Percentiles rank a stretch among this genome's conserved stretches.
Conservation (phyloP, 1,284 basidiomycete species). For the Rhodotorula sp. region DNA sequence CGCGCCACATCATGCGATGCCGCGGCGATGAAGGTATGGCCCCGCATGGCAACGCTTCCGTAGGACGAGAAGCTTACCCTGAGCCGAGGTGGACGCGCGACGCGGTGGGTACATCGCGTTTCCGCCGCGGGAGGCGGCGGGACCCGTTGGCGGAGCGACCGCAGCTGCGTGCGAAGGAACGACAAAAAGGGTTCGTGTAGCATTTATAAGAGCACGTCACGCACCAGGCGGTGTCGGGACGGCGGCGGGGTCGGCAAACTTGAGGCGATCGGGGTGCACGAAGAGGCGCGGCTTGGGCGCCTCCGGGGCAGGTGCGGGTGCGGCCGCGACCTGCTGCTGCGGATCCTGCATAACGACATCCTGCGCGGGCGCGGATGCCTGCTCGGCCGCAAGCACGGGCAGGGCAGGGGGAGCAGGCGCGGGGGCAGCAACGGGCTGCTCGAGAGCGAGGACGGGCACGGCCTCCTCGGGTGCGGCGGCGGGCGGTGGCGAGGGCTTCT, state of each 20-base stretch:
- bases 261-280: conserved; percentile 23
- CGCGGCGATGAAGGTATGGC: not conserved
- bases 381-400: not conserved
- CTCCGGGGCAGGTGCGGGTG: not conserved
- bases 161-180: not conserved
- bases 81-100: not conserved
- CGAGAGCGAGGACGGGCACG: too few relatives aligned
- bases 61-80: conserved; percentile 7
- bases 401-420: not conserved
- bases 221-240: not conserved
- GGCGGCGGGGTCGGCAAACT: not conserved
- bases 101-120: conserved; percentile 6
- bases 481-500: not conserved
- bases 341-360: not conserved
- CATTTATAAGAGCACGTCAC: not conserved
- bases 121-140: not conserved
- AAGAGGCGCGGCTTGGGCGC: conserved; percentile 11
- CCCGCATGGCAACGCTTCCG: not conserved
- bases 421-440: not conserved
- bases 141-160: not conserved
- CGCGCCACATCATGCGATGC: too few relatives aligned
- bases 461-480: not conserved
- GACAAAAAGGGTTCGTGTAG: fast-evolving
- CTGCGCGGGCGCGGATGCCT: not conserved
- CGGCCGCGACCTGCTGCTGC: not conserved